Conservation (phyloP, 2,329 filamentous ascomycete species). For the Davidsoniella australis region DNA sequence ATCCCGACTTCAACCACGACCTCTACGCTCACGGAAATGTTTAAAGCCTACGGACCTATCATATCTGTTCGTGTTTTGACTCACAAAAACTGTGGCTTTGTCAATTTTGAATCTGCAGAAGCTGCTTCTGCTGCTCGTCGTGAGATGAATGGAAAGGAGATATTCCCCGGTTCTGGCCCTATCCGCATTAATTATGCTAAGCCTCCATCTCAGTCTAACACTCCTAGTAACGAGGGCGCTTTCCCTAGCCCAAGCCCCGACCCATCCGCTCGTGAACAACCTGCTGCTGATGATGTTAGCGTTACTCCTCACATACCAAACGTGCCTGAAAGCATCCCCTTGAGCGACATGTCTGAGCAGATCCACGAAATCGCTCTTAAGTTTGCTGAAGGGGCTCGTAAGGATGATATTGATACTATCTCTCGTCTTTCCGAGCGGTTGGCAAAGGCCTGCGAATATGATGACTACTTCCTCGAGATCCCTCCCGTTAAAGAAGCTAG, state of each 20-base stretch:
- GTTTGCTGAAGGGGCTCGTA: conserved; percentile 53
- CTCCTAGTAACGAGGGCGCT: conserved; percentile 73
- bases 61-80: conserved; percentile 84
- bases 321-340: conserved; percentile 37
- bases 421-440: conserved; percentile 39
- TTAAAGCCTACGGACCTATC: conserved; percentile 81
- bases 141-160: conserved; percentile 87
- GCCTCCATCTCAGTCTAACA: conserved; percentile 76
- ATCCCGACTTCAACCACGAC: conserved; percentile 95
- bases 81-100: conserved; percentile 97
- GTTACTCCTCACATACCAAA: conserved; percentile 26
- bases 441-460: conserved; percentile 59
- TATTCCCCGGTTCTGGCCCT: conserved; percentile 89
- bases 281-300: conserved; percentile 5
- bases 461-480: conserved; percentile 62
- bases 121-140: conserved; percentile 81
- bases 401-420: conserved; percentile 61
- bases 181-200: conserved; percentile 96
- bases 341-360: conserved; percentile 64
- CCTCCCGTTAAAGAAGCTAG: conserved; percentile 77
- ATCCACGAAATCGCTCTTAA: conserved; percentile 75
- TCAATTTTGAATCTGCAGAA: conserved; percentile 87
- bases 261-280: conserved; percentile 43
- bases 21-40: conserved; percentile 86
- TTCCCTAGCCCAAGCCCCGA: conserved; percentile 86